A percentile compares a stretch with the other conserved stretches of the same genome.
phyloP scores from a whole-genome alignment of 1,284 basidiomycete species.

The Vanrija pseudolonga region DNA sequence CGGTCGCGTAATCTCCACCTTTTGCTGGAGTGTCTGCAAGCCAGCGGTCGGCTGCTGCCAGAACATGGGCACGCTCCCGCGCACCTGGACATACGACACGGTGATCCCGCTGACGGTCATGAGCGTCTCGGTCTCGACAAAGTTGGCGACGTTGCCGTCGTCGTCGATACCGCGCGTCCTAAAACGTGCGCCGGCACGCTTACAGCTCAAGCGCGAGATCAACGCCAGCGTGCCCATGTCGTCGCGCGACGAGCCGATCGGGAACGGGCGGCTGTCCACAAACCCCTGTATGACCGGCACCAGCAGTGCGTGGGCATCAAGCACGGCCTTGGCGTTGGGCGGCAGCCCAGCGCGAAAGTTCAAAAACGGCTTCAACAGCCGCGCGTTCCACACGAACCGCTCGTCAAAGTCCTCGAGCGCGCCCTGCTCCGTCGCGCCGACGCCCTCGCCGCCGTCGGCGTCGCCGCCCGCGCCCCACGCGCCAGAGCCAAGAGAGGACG shows the following conservation, averaged over 20 bases:
- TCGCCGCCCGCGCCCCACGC: conserved; percentile 48
- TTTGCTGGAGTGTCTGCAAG: conserved; percentile 80
- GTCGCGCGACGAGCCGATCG: conserved; percentile 74
- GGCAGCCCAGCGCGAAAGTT: conserved; percentile 36
- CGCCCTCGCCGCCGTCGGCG: conserved; percentile 15
- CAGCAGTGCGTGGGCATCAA: conserved; percentile 48
- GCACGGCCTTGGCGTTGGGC: conserved; percentile 48
- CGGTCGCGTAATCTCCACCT: conserved; percentile 87
- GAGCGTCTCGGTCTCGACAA: conserved; percentile 94
- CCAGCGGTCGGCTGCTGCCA: conserved; percentile 89
- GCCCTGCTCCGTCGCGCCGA: conserved; percentile 12
- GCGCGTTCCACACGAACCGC: conserved; percentile 57
- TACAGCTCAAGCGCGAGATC: conserved; percentile 86
- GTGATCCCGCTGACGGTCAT: conserved; percentile 77
- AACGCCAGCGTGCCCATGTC: conserved; percentile 61
- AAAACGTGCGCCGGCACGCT: conserved; percentile 93
- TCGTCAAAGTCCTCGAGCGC: conserved; percentile 70
- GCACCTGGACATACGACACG: conserved; percentile 86
- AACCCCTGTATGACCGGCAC: conserved; percentile 92
- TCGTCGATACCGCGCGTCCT: conserved; percentile 97
- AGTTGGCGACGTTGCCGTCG: conserved; percentile 94
- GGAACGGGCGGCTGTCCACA: conserved; percentile 56
- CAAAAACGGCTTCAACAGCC: conserved; percentile 42
- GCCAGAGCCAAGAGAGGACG: conserved; percentile 62
- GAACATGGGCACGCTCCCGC: conserved; percentile 93